Percentiles rank a stretch among this genome's conserved stretches.
Evolutionary conservation across 805 yeast genomes (phyloP).

Genomic region (Henningerozyma blattae): DNA sequence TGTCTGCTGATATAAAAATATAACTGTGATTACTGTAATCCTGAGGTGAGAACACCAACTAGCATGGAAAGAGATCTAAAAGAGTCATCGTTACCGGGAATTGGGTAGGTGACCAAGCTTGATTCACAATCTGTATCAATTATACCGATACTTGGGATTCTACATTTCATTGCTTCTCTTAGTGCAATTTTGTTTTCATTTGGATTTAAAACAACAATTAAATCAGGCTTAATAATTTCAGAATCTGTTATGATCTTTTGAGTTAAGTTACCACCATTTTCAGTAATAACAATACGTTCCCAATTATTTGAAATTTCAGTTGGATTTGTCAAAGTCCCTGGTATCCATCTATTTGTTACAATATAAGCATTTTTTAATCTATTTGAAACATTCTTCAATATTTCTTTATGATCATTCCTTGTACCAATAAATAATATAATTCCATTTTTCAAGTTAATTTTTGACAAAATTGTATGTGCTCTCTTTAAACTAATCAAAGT

Average conservation of each 20-base stretch:
- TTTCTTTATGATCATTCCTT: slow-evolving; percentile 58
- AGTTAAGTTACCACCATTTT: slow-evolving; percentile 35
- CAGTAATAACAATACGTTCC: slow-evolving; percentile 64
- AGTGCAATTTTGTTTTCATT: slow-evolving; percentile 72
- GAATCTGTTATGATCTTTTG: slow-evolving; percentile 47
- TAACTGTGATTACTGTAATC: no score
- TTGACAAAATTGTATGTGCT: slow-evolving; percentile 77
- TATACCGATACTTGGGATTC: slow-evolving; percentile 88
- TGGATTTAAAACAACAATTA: slow-evolving; percentile 79
- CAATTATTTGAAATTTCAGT: slow-evolving; percentile 46
- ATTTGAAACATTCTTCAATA: slow-evolving; percentile 68
- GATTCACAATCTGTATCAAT: slow-evolving; percentile 94
- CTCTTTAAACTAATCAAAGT: slow-evolving; percentile 65
- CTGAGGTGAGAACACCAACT: slow-evolving; percentile 74
- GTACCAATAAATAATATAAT: slow-evolving; percentile 77
- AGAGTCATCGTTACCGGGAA: slow-evolving; percentile 94
- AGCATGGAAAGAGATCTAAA: slow-evolving; percentile 69
- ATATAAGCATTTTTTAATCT: slow-evolving; percentile 71
- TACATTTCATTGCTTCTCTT: slow-evolving; percentile 65
- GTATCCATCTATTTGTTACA: slow-evolving; percentile 80
- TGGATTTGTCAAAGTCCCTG: slow-evolving; percentile 87
- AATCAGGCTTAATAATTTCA: slow-evolving; percentile 70
- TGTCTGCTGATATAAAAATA: no score
- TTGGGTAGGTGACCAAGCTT: slow-evolving; percentile 78
- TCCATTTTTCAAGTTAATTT: slow-evolving; percentile 78